Conservation (phyloP, 1,284 basidiomycete species). For the Pseudozyma hubeiensis region DNA sequence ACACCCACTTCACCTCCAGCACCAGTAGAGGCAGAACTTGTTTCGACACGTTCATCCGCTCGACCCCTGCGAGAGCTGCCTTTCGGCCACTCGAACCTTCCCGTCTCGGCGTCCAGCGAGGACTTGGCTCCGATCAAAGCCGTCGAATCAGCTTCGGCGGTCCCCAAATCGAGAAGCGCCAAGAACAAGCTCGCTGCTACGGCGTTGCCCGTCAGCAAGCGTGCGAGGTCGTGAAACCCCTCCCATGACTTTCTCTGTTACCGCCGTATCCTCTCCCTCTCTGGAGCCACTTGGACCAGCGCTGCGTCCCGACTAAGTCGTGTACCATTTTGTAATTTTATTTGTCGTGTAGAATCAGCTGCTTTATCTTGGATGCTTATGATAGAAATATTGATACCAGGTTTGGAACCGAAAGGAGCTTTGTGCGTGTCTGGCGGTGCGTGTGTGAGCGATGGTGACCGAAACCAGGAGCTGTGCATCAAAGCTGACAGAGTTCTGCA, state of each 20-base stretch:
- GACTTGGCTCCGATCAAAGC: slow-evolving; percentile 16
- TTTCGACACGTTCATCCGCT: neutral
- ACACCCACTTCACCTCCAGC: neutral
- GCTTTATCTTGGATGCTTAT: neutral
- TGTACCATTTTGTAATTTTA: neutral
- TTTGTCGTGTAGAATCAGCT: neutral
- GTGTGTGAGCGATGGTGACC: too few species aligned
- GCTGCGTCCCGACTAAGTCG: neutral
- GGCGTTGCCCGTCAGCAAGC: slow-evolving; percentile 34
- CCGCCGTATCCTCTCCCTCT: neutral
- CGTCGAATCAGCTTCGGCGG: slow-evolving; percentile 7
- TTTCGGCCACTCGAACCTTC: slow-evolving; percentile 35
- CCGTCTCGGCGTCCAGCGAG: slow-evolving; percentile 16
- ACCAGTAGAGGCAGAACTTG: neutral
- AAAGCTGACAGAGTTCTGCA: too few species aligned
- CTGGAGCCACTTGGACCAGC: neutral
- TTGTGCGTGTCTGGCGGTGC: too few species aligned
- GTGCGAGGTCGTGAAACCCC: slow-evolving; percentile 25
- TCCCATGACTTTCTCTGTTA: too few species aligned
- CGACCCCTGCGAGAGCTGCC: slow-evolving; percentile 31
- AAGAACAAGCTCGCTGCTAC: slow-evolving; percentile 41
- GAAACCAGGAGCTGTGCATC: too few species aligned
- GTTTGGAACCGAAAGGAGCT: neutral
- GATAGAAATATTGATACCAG: neutral
- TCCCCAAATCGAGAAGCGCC: slow-evolving; percentile 22